phyloP scores from a whole-genome alignment of 371 early-diverging fungal species.

The Coemansia sp. region DNA sequence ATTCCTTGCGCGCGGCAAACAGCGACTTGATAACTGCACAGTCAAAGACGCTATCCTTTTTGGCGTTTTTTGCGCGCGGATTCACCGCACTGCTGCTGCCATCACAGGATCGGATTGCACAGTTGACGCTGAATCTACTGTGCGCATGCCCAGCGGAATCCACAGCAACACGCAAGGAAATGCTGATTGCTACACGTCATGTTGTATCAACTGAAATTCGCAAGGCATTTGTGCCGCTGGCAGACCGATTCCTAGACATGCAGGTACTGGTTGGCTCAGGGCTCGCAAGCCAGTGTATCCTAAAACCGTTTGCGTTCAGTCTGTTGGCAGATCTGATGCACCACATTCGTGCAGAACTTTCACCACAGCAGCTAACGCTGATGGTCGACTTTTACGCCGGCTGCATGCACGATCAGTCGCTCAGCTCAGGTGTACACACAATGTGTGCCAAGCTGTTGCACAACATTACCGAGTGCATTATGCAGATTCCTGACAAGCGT shows the following conservation, averaged over 20 bases:
- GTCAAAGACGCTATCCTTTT: constrained; percentile 87
- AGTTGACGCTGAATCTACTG: constrained; percentile 82
- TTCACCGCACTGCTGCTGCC: constrained; percentile 70
- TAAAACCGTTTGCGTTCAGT: constrained; percentile 90
- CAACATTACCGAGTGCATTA: constrained; percentile 85
- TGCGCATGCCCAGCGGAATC: constrained; percentile 94
- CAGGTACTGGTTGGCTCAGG: constrained; percentile 90
- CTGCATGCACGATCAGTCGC: constrained; percentile 84
- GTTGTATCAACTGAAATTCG: constrained; percentile 91
- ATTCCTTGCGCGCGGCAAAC: constrained; percentile 34
- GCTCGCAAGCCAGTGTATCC: constrained; percentile 86
- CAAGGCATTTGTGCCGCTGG: constrained; percentile 79
- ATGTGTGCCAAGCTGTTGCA: constrained; percentile 95
- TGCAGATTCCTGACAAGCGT: constrained; percentile 63
- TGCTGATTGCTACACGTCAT: constrained; percentile 93
- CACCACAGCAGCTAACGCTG: constrained; percentile 70
- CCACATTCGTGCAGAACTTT: constrained; percentile 84
- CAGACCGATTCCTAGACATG: constrained; percentile 86
- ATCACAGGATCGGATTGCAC: constrained; percentile 81
- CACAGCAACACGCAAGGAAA: constrained; percentile 89
- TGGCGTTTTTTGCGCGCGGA: constrained; percentile 89
- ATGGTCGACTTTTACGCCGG: constrained; percentile 88
- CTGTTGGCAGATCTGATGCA: constrained; percentile 95
- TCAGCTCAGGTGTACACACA: constrained; percentile 89
- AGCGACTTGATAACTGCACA: constrained; percentile 52